Base-by-base conservation (phyloP, 2,329 filamentous ascomycete genomes). In the Mycogone perniciosa region DNA sequence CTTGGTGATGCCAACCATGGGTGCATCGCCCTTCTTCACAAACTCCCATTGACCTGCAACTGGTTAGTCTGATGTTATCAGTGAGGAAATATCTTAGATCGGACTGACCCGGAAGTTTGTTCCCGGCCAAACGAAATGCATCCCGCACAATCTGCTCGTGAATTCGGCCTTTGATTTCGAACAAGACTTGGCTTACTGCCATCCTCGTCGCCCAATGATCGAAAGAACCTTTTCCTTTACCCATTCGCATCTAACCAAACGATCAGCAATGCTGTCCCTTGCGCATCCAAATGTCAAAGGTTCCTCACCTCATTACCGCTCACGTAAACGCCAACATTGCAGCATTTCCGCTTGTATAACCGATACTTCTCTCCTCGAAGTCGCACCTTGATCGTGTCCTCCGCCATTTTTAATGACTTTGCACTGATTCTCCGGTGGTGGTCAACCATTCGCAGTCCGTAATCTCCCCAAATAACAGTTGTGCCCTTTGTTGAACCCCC, bases 191-290 rank as follows among this genome's bases (percentile, higher is more conserved):
- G 71, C 88, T 96, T 46, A 97, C 89, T 7, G 89, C 84, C 59
- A 97, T 84, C 69, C 92, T 84, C 26, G 87, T 82, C 4, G 92
- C 90, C 93, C 93, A 99, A 66, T 95, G 89, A 67, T 99, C 93
- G 66, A 99, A 97, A 56, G 85, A 88, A 60, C 93, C 93, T 69
- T 99, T 99, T 72, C 93, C 93, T 73, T 97, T 99, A 68, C 93
- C 93, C 95, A 99, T 99, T 80, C 93, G 86, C 68, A 89, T 86
- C 82, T 85, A 57, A 6, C 43, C 48, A 49, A 34, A 7, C 6
- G 10, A 46, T 44, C 44, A 44, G 37, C 31, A 31, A 37, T 27
- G 4, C 40, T 43, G 27, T 35, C 11, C 11, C 31, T 9, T 27
- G 8, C 27, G 5, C n/a, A 29, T 29, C 30, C 27, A 5, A n/a